phyloP scores from a whole-genome alignment of 140 eudicot species.

The Ambrosia hybrid region DNA sequence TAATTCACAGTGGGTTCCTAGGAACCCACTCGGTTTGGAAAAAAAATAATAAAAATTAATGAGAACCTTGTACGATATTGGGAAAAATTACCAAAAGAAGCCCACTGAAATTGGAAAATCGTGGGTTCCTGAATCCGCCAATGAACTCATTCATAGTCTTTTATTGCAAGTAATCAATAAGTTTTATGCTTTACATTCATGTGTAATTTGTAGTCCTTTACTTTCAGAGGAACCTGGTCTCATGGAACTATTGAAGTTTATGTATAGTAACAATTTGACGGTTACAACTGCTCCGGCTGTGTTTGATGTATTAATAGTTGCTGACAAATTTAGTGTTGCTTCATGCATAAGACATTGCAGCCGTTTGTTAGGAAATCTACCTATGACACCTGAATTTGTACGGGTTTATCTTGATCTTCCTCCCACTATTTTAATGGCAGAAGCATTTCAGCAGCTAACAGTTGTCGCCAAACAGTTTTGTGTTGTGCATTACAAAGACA shows the following conservation, averaged over 20 bases:
- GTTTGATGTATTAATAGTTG: conserved; percentile 67
- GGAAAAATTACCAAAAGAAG: no score
- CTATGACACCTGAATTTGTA: conserved; percentile 66
- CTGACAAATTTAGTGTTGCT: conserved; percentile 67
- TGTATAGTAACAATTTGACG: conserved; percentile 46
- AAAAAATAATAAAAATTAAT: no score
- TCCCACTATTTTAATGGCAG: conserved; percentile 50
- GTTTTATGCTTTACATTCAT: no score
- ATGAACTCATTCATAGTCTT: no score
- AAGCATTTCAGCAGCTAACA: conserved; percentile 56
- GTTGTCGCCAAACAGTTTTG: conserved; percentile 66
- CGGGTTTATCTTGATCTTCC: conserved; percentile 69
- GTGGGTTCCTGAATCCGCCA: no score
- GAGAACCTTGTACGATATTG: no score
- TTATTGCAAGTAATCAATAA: no score
- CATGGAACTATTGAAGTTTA: no score
- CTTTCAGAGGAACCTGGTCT: no score
- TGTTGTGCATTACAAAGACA: conserved; percentile 55
- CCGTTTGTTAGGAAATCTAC: conserved; percentile 39
- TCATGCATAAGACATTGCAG: conserved; percentile 86
- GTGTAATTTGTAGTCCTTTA: no score
- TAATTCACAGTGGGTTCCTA: conserved; percentile 40
- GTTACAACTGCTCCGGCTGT: conserved; percentile 51
- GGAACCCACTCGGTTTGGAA: no score
- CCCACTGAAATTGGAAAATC: no score